phyloP scores from a whole-genome alignment of 2,329 filamentous ascomycete species.

The Dichotomopilus funicola region DNA sequence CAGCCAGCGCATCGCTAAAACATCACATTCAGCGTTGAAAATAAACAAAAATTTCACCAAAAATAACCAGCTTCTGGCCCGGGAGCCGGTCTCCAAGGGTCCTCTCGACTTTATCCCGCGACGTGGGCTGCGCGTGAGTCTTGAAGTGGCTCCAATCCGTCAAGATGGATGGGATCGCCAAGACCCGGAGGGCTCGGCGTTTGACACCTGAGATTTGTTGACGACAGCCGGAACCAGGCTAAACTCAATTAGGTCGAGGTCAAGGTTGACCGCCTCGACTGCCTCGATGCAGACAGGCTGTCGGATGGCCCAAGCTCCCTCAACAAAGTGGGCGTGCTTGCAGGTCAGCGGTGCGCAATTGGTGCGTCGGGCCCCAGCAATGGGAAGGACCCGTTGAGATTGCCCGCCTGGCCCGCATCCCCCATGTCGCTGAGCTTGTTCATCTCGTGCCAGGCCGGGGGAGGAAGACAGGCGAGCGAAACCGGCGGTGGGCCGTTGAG shows the following conservation, averaged over 20 bases:
- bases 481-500: not conserved
- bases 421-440: too few species aligned
- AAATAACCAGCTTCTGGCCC: too few species aligned
- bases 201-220: conserved; percentile 19
- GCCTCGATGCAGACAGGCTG: conserved; percentile 17
- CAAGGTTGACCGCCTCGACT: conserved; percentile 22
- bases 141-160: not conserved
- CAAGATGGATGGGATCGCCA: not conserved
- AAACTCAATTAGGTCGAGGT: conserved; percentile 10
- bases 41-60: too few species aligned
- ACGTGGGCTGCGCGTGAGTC: too few species aligned
- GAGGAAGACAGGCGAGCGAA: conserved; percentile 3
- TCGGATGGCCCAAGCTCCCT: conserved; percentile 23
- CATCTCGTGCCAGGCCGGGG: not conserved
- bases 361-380: conserved; percentile 2
- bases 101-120: too few species aligned
- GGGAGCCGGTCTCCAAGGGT: too few species aligned
- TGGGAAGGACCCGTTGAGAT: conserved; percentile 14
- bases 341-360: conserved; percentile 10
- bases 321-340: conserved; percentile 20
- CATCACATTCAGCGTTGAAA: too few species aligned
- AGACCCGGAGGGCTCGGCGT: not conserved
- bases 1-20: too few species aligned
- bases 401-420: not conserved
- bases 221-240: conserved; percentile 11